phyloP scores from a whole-genome alignment of 2,329 filamentous ascomycete genomes.

The Exophiala lecanii-corni region DNA sequence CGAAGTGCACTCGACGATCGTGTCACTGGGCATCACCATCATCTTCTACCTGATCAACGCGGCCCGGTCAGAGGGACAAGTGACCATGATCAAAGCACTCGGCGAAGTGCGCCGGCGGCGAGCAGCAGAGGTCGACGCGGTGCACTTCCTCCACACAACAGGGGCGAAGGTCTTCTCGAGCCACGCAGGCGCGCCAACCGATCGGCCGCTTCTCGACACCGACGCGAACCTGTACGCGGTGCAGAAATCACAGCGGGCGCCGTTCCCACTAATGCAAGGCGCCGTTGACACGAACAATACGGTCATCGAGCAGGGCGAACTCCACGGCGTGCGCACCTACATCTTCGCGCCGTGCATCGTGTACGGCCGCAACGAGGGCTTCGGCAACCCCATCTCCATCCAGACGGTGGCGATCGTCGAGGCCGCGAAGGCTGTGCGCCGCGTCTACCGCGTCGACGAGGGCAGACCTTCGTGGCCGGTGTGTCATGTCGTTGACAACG shows the following conservation, averaged over 20 bases:
- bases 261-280: constrained; percentile 24
- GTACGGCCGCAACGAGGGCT: constrained; percentile 47
- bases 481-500: constrained; percentile 47
- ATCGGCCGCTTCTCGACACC: constrained; percentile 41
- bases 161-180: constrained; percentile 52
- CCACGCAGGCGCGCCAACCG: constrained; percentile 42
- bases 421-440: constrained; percentile 39
- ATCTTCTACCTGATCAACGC: constrained; percentile 48
- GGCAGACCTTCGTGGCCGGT: constrained; percentile 50
- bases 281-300: constrained; percentile 39
- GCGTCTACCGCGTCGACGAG: constrained; percentile 42
- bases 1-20: constrained; percentile 35
- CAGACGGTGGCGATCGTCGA: constrained; percentile 47
- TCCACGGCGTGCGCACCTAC: constrained; percentile 44
- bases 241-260: constrained; percentile 36
- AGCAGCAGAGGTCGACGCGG: constrained; percentile 35
- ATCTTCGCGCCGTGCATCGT: constrained; percentile 54
- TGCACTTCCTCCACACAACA: constrained; percentile 50
- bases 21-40: constrained; percentile 44
- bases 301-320: constrained; percentile 42
- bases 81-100: constrained; percentile 44
- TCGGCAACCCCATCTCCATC: constrained; percentile 49
- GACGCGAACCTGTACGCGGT: constrained; percentile 42
- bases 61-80: constrained; percentile 30
- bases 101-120: constrained; percentile 36